Percentiles rank a stretch among this genome's conserved stretches.
Evolutionary conservation across 2,329 filamentous ascomycete species (phyloP).

Genomic region (Fusarium ambrosium): DNA sequence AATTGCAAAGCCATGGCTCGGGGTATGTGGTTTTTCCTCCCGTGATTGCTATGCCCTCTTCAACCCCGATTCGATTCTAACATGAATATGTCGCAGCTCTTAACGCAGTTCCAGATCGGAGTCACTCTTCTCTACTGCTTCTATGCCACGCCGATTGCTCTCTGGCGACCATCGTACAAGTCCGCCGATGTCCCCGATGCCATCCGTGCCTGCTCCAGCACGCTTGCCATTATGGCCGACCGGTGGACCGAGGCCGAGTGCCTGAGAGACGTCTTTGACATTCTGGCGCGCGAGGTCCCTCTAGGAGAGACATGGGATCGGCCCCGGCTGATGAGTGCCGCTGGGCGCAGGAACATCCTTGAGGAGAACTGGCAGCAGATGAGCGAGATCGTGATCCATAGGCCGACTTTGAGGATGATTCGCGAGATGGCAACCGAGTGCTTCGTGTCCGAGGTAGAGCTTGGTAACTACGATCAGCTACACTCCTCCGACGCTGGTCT

Average conservation of each 20-base stretch:
- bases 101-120: conserved; percentile 52
- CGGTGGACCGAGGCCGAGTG: conserved; percentile 53
- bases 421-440: conserved; percentile 19
- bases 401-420: conserved; percentile 18
- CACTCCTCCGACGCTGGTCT: no score
- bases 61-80: neutral
- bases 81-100: conserved; percentile 16
- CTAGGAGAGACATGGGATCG: conserved; percentile 12
- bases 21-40: neutral
- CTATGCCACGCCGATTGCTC: conserved; percentile 50
- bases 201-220: conserved; percentile 52
- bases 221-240: conserved; percentile 53
- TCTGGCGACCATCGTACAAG: conserved; percentile 47
- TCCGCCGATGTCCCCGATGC: conserved; percentile 51
- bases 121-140: conserved; percentile 54
- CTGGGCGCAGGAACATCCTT: no score
- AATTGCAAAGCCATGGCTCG: neutral
- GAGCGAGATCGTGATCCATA: conserved; percentile 8
- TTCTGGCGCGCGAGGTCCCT: conserved; percentile 47
- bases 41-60: neutral
- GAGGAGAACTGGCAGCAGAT: no score
- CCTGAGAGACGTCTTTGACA: conserved; percentile 52
- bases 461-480: no score
- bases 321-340: neutral
- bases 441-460: neutral